Evolutionary conservation across 2,329 filamentous ascomycete genomes (phyloP), one percentile per base, ranked within the genome.

Genomic region (Monosporascus sp.): DNA sequence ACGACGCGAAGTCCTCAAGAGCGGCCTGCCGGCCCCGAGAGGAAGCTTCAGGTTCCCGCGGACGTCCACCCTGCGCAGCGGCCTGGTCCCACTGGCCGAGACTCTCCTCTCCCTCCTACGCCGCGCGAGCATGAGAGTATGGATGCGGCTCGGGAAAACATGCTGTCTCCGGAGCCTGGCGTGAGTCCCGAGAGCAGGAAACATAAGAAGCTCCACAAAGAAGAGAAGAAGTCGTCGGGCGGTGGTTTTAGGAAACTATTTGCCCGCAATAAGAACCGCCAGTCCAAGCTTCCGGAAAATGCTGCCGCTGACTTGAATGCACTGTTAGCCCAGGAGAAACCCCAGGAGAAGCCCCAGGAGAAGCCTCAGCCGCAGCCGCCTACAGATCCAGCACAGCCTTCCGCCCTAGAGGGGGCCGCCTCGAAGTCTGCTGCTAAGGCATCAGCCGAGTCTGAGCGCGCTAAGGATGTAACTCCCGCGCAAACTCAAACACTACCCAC

Each of bases 191-290:
- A 82, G 17, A 69, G 67, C 59, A 76, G 76, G 66, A 77, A 72
- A 56, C 65, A 67, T 16, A 80, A 79, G 67, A 83, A 82, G 67
- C 73, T 83, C 17, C 80, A 82, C 56, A 84, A 83, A 65, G 76
- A 75, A 6, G 64, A 66, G 55, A 76, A 74, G 65, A 67, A 65
- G 53, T 37, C 56, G 3, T 58, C 58, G 9, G 61, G 66, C 41
- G 74, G 74, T 34, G 82, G 83, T 17, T 77, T 89, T 61, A 81
- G 80, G 57, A 87, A 86, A 69, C 74, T 89, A 43, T 88, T 89
- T 63, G 78, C 78, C 47, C 80, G 83, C 60, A 77, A 75, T 61
- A 87, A 83, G 71, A 85, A 84, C 63, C 75, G 80, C 55, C 64
- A 71, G 54, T 85, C 79, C 37, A 87, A 81, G 69, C 63, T 79